Base-by-base conservation (phyloP, 176 grass and related monocot genomes). In the Hsuehochloa calcarea region DNA sequence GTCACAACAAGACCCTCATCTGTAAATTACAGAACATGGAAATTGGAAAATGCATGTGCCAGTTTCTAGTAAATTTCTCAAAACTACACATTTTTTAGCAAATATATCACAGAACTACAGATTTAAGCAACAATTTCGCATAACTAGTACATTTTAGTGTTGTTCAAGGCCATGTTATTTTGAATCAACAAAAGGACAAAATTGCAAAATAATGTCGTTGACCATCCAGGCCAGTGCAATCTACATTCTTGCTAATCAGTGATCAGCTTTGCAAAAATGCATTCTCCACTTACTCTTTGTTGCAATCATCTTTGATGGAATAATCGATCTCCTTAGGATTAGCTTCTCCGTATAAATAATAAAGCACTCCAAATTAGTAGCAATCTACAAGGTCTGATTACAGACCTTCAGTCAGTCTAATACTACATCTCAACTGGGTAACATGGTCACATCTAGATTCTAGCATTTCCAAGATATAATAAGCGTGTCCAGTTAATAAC, bases 391-490 rank as follows among this genome's bases (percentile, higher is more conserved):
- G 17, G 19, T 56, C n/a, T 58, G 47, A 20, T 58, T 69, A 14
- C 20, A 77, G 37, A 40, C 22, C 22, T 65, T 37, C 2, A 8
- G 9, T 65, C 4, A 58, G 61, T 59, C 19, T n/a, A 80, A 35
- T 72, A 84, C 22, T 43, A 17, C 31, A 65, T 9, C 50, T 31
- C 10, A 62, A 35, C 44, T 55, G 6, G 72, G 56, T 63, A 39
- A 54, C 66, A 61, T 62, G 39, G 20, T 27, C 38, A 78, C 39
- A 65, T 70, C 41, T 63, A 16, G 49, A 50, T 65, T 44, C 14
- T 63, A 90, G 43, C 41, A 70, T 82, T 79, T 86, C 27, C n/a
- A 65, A 56, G 10, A 69, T 71, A 63, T 20, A 71, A 8, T 49
- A 59, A 29, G n/a, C 10, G 2, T 72, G 22, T 78, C 10, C 23